Conservation (phyloP, 305 asterid genomes). For the Nicotiana rustica region DNA sequence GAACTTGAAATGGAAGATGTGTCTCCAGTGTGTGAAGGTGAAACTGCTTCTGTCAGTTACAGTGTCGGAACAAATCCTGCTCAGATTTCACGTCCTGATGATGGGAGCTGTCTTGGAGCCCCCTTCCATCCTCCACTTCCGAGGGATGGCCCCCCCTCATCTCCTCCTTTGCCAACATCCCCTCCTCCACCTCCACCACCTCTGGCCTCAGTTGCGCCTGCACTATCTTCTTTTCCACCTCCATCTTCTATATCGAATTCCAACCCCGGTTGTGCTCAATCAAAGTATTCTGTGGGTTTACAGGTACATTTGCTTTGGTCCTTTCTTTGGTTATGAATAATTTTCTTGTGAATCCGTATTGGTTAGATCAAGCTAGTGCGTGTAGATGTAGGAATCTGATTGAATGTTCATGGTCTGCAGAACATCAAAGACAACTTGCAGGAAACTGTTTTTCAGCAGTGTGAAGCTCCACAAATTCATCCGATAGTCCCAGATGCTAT, state of each 20-base stretch:
- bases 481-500: slow-evolving; percentile 34
- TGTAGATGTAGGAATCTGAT: neutral
- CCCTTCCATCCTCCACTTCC: slow-evolving; percentile 59
- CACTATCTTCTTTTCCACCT: slow-evolving; percentile 52
- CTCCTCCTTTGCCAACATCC: slow-evolving; percentile 59
- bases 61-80: slow-evolving; percentile 43
- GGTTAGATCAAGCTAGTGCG: neutral
- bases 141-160: slow-evolving; percentile 51
- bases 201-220: slow-evolving; percentile 41
- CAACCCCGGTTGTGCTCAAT: slow-evolving; percentile 48
- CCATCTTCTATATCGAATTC: slow-evolving; percentile 40
- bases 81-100: slow-evolving; percentile 46
- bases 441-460: slow-evolving; percentile 42
- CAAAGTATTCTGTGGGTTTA: slow-evolving; percentile 54
- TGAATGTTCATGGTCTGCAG: slow-evolving; percentile 40
- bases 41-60: slow-evolving; percentile 46
- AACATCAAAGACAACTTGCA: slow-evolving; percentile 37
- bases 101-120: slow-evolving; percentile 44
- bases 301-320: slow-evolving; percentile 51
- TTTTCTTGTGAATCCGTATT: neutral
- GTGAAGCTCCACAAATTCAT: slow-evolving; percentile 37
- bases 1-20: slow-evolving; percentile 99
- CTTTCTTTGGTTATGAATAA: neutral
- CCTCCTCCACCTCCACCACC: slow-evolving; percentile 58
- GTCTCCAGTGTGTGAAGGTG: slow-evolving; percentile 69